phyloP scores from a whole-genome alignment of 768 basidiomycete species.

The Boletus reticulatus region DNA sequence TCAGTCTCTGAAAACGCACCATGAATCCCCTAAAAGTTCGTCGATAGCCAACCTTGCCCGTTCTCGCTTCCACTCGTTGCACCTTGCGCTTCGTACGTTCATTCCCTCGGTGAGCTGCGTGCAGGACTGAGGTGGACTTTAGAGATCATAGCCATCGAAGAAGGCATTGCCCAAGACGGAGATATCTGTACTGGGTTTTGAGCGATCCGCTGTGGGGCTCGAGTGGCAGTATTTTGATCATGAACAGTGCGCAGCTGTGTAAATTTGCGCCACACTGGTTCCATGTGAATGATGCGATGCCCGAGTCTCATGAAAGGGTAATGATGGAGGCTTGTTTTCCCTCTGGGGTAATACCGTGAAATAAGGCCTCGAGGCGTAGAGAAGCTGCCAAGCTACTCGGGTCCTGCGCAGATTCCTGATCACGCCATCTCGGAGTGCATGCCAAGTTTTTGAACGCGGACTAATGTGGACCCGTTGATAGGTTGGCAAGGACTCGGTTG shows the following conservation, averaged over 20 bases:
- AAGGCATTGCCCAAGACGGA: constrained; percentile 18
- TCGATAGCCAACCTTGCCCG: constrained; percentile 19
- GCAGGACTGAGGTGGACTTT: background rate
- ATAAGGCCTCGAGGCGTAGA: background rate
- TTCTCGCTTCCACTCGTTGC: constrained; percentile 28
- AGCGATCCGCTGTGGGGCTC: background rate
- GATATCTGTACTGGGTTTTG: constrained; percentile 5
- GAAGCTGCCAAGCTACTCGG: background rate
- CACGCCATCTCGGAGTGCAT: background rate
- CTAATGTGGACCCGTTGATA: background rate
- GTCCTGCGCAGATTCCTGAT: background rate
- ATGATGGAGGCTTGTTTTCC: background rate
- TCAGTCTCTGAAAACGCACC: background rate
- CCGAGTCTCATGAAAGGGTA: background rate
- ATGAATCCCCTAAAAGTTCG: background rate
- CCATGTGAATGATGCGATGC: background rate
- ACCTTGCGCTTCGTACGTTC: constrained; percentile 29
- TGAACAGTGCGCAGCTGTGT: background rate
- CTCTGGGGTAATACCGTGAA: background rate
- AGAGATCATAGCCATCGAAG: constrained; percentile 33
- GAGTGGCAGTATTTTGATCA: background rate
- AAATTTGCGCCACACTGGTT: background rate
- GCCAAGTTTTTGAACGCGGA: background rate
- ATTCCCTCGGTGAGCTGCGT: background rate
- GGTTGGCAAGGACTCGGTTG: background rate